Conservation (phyloP, 2,329 filamentous ascomycete species). For the Botrytis elliptica region DNA sequence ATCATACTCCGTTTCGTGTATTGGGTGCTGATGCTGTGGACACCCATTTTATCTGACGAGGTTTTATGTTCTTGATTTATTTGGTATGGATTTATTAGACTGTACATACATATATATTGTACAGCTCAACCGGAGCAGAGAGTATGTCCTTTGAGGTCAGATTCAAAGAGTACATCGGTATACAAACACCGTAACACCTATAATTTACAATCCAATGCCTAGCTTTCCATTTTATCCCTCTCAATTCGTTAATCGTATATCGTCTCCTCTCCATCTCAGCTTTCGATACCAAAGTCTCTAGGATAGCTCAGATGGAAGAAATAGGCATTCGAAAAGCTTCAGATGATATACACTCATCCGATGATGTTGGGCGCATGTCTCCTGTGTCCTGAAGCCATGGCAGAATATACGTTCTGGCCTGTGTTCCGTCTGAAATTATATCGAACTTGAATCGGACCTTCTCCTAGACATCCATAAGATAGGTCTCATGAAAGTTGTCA, state of each 20-base stretch:
- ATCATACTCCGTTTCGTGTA: no score
- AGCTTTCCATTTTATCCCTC: background rate
- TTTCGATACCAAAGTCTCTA: background rate
- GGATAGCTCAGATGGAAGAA: background rate
- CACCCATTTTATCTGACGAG: no score
- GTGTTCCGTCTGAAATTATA: background rate
- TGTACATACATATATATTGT: background rate
- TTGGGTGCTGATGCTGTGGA: no score
- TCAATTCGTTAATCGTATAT: conserved; percentile 5
- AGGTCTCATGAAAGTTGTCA: conserved; percentile 71
- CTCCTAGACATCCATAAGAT: no score
- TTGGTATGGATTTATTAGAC: background rate
- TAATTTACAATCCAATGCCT: background rate
- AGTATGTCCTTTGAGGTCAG: background rate
- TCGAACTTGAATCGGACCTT: background rate
- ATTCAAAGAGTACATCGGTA: background rate
- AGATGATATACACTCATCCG: background rate
- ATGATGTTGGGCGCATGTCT: background rate
- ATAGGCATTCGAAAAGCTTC: no score
- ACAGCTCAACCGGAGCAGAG: conserved; percentile 13
- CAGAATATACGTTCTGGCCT: background rate
- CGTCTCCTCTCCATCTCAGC: background rate
- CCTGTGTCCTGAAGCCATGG: background rate
- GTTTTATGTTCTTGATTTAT: background rate
- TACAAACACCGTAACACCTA: background rate